Percentiles rank a stretch among this genome's conserved stretches.
phyloP scores from a whole-genome alignment of 352 stramenopile genomes.

The Globisporangium perplexum region DNA sequence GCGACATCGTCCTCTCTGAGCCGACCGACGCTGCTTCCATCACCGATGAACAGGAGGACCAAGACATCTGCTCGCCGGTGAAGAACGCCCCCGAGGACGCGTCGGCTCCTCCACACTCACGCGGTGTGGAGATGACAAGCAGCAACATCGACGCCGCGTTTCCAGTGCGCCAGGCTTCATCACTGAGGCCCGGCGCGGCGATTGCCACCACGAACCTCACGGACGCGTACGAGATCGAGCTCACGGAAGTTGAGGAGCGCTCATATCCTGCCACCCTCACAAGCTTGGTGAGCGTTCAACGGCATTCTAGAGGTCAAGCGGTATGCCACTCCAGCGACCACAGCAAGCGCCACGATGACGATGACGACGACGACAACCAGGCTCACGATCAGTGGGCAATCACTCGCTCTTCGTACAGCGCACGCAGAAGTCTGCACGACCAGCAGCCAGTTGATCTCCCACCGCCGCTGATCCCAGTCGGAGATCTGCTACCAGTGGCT shows the following conservation, averaged over 20 bases:
- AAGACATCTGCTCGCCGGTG: background rate
- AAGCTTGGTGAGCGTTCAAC: background rate
- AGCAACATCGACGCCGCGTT: background rate
- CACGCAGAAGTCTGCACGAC: background rate
- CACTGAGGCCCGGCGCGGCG: background rate
- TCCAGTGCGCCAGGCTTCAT: background rate
- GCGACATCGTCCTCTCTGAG: background rate
- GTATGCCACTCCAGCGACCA: background rate
- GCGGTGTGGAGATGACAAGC: background rate
- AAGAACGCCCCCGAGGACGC: too few species aligned
- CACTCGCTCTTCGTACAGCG: background rate
- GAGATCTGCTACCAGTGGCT: background rate
- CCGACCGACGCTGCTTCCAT: background rate
- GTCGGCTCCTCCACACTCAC: background rate
- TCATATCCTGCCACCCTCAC: background rate
- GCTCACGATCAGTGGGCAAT: constrained; percentile 8
- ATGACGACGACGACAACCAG: constrained; percentile 2
- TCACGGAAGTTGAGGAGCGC: background rate
- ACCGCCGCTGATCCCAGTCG: background rate
- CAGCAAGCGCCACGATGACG: background rate
- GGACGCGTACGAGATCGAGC: background rate
- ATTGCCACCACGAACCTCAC: background rate
- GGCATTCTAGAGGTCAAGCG: background rate
- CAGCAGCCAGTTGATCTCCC: background rate
- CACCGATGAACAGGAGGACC: background rate